phyloP scores from a whole-genome alignment of 192 early-diverging fungal genomes.

The Phlyctochytrium planicorne region DNA sequence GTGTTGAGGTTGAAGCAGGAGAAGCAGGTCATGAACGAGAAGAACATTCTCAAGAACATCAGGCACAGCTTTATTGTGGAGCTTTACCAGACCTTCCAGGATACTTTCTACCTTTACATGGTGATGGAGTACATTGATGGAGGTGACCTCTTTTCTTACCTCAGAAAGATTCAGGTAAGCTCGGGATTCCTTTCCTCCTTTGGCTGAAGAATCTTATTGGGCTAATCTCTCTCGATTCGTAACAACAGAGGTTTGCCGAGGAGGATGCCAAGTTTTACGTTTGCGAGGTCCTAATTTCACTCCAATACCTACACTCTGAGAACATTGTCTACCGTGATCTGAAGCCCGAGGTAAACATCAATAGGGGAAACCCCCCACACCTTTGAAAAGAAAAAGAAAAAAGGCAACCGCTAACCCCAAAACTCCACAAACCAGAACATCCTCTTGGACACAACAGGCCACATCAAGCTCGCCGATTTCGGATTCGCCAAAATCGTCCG shows the following conservation, averaged over 20 bases:
- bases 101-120: slow-evolving; percentile 50
- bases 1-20: slow-evolving; percentile 53
- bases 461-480: slow-evolving; percentile 95
- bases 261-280: slow-evolving; percentile 75
- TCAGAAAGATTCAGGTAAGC: slow-evolving; percentile 43
- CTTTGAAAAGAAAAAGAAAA: neutral
- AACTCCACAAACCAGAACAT: slow-evolving; percentile 64
- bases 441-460: slow-evolving; percentile 90
- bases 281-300: slow-evolving; percentile 68
- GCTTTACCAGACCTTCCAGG: slow-evolving; percentile 55
- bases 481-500: slow-evolving; percentile 93
- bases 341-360: slow-evolving; percentile 60
- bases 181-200: neutral
- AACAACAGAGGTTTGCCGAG: slow-evolving; percentile 63
- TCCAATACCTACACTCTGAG: slow-evolving; percentile 79
- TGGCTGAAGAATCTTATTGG: neutral
- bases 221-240: neutral
- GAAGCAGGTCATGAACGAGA: slow-evolving; percentile 59
- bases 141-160: slow-evolving; percentile 52
- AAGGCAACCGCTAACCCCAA: slow-evolving; percentile 1
- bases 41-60: slow-evolving; percentile 50
- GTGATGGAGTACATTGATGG: slow-evolving; percentile 61
- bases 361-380: neutral
- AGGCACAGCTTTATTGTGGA: slow-evolving; percentile 55
- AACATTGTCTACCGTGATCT: slow-evolving; percentile 78